Conservation (phyloP, 164 flowering plant genomes). For the Nymphaea thermarum region DNA sequence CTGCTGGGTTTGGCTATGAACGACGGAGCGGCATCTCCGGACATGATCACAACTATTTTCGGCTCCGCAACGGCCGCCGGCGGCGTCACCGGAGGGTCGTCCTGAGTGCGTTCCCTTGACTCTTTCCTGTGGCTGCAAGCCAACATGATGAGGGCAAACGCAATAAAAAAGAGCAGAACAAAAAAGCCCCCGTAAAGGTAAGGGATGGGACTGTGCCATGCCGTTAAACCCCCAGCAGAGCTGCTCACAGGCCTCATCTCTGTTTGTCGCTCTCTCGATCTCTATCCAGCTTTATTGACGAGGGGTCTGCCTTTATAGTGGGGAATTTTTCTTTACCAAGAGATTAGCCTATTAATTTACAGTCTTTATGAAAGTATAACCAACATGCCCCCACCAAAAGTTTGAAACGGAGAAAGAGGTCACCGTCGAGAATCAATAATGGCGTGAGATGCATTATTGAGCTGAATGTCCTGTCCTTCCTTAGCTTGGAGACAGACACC, state of each 20-base stretch:
- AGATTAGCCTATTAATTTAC: no score
- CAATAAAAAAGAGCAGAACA: slow-evolving; percentile 17
- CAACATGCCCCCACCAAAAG: no score
- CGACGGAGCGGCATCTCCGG: slow-evolving; percentile 38
- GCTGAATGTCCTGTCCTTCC: no score
- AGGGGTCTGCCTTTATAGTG: no score
- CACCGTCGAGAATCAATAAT: no score
- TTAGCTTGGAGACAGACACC: no score
- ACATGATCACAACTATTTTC: slow-evolving; percentile 36
- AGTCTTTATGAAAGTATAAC: no score
- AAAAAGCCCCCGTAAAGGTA: slow-evolving; percentile 26
- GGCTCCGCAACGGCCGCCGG: slow-evolving; percentile 17
- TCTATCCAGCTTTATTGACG: no score
- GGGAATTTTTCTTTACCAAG: no score
- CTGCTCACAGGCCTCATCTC: slow-evolving; percentile 13
- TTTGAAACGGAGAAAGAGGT: no score
- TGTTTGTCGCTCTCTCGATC: not conserved
- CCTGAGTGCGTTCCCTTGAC: not conserved
- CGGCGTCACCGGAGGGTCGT: not conserved
- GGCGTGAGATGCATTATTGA: no score
- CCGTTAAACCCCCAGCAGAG: slow-evolving; percentile 1
- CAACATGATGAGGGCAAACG: slow-evolving; percentile 31
- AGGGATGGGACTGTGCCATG: slow-evolving; percentile 39
- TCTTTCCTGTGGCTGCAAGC: slow-evolving; percentile 23
- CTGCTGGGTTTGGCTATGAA: slow-evolving; percentile 25